These are phyloP conservation scores for Mediolabrus comicus DNA, from an alignment of 108 stramenopile genomes.

Conservation along the genomic window DNA sequence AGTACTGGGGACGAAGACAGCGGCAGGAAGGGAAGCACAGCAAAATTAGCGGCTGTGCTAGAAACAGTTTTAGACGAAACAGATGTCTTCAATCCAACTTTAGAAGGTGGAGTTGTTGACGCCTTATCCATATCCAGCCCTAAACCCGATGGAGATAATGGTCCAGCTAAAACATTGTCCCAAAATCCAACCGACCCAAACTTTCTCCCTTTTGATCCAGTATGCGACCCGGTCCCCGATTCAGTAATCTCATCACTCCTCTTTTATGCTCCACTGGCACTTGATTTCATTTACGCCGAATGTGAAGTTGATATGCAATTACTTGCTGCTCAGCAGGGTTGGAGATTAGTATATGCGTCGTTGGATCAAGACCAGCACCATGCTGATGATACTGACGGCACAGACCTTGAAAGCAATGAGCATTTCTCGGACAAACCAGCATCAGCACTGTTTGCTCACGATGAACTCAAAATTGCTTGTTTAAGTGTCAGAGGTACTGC, in stretches of 20 bases:
- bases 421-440: conserved; percentile 63
- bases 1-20: neutral
- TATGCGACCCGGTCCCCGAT: conserved; percentile 73
- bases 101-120: conserved; percentile 32
- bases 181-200: neutral
- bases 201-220: conserved; percentile 51
- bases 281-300: conserved; percentile 89
- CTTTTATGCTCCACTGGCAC: conserved; percentile 86
- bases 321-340: conserved; percentile 86
- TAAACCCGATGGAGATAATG: neutral
- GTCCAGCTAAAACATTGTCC: neutral
- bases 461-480: conserved; percentile 71
- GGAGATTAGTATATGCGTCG: conserved; percentile 81
- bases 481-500: conserved; percentile 89
- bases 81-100: conserved; percentile 43
- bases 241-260: conserved; percentile 59
- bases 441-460: conserved; percentile 73
- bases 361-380: conserved; percentile 67
- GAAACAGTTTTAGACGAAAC: conserved; percentile 47
- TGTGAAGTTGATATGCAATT: conserved; percentile 93
- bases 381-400: conserved; percentile 24
- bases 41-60: conserved; percentile 1
- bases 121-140: conserved; percentile 19
- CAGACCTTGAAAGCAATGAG: conserved; percentile 8
- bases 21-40: conserved; percentile 1